phyloP scores from a whole-genome alignment of 495 filamentous ascomycete genomes.

The Aspergillus ellipticus region DNA sequence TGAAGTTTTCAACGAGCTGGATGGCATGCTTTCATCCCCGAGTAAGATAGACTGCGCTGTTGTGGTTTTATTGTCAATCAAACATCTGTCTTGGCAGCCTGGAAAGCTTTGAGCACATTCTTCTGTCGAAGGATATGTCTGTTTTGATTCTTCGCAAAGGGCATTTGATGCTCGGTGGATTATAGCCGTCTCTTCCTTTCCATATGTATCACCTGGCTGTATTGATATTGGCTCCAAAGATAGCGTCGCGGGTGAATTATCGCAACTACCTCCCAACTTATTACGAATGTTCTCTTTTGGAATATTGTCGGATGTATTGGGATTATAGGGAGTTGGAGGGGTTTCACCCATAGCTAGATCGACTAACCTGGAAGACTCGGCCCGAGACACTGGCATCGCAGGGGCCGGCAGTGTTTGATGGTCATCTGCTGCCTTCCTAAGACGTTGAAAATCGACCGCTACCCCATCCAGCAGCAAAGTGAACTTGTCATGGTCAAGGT shows the following conservation, averaged over 20 bases:
- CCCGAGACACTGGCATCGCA: neutral
- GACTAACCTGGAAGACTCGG: neutral
- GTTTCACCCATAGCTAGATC: neutral
- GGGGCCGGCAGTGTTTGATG: neutral
- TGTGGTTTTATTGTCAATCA: neutral
- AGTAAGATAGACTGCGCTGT: constrained; percentile 20
- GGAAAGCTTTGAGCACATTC: neutral
- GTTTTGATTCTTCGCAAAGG: constrained; percentile 21
- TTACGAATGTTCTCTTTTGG: neutral
- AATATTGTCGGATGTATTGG: neutral
- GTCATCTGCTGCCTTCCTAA: constrained; percentile 8
- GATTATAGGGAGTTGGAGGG: neutral
- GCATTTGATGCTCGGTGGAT: constrained; percentile 24
- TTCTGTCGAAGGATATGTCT: constrained; percentile 17
- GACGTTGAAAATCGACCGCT: constrained; percentile 26
- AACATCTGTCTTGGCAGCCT: too few relatives aligned
- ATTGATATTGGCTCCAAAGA: constrained; percentile 9
- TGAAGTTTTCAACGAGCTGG: constrained; percentile 35
- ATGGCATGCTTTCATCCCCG: constrained; percentile 33
- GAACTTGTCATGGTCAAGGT: constrained; percentile 28
- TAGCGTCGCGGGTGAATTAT: neutral
- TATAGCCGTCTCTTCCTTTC: neutral
- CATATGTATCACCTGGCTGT: constrained; percentile 15
- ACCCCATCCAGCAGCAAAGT: constrained; percentile 23
- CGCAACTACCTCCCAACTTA: neutral